Conservation (phyloP, 2,329 filamentous ascomycete species). For the Fonsecaea pedrosoi region DNA sequence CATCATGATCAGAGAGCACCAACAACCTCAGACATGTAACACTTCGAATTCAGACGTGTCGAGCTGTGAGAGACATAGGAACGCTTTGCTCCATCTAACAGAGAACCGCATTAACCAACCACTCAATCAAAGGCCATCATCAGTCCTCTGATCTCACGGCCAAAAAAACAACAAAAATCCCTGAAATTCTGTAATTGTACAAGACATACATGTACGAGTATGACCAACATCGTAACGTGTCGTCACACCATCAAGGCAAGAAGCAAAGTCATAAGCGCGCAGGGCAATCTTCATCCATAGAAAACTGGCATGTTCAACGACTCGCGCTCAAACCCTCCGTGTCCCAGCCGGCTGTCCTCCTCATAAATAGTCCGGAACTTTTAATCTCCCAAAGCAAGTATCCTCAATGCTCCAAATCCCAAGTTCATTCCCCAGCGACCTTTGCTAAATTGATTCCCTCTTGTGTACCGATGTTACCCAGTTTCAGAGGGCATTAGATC, state of each 20-base stretch:
- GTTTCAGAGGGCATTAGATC: background rate
- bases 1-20: background rate
- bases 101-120: background rate
- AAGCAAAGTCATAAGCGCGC: conserved; percentile 5
- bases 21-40: too few species aligned
- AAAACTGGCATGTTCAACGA: background rate
- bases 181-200: conserved; percentile 1
- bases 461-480: background rate
- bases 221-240: background rate
- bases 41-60: background rate
- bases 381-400: conserved; percentile 5
- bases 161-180: background rate
- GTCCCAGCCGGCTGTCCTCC: background rate
- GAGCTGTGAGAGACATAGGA: too few species aligned
- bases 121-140: background rate
- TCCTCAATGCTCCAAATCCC: background rate
- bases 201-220: background rate
- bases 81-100: background rate
- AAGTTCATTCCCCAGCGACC: background rate
- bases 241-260: background rate
- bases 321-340: background rate
- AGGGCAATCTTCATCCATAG: background rate
- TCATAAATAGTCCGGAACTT: conserved; percentile 4
- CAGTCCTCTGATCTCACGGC: too few species aligned
- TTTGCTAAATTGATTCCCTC: background rate